A percentile compares a stretch with the other conserved stretches of the same genome.
phyloP scores from a whole-genome alignment of 2,329 filamentous ascomycete species.

The Penicillium paneum region DNA sequence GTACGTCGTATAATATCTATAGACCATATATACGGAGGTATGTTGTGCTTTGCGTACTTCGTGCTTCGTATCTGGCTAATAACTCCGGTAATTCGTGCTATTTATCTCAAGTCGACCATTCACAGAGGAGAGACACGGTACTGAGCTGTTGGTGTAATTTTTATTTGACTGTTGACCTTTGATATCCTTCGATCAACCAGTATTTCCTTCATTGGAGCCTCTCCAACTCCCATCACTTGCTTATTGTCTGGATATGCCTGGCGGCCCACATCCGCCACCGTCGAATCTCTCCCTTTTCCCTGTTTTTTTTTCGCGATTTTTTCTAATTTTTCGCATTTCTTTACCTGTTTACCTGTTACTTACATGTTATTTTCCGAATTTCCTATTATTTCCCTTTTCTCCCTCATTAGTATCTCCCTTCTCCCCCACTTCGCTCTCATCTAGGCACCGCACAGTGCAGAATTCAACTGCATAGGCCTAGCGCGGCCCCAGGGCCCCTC shows the following conservation, averaged over 20 bases:
- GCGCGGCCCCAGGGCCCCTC: background rate
- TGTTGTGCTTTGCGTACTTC: too few species aligned
- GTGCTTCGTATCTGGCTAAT: too few species aligned
- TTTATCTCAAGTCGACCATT: too few species aligned
- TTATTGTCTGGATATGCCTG: conserved; percentile 8
- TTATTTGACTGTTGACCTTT: background rate
- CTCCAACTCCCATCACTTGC: background rate
- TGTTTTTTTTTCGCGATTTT: conserved; percentile 1
- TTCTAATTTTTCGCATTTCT: background rate
- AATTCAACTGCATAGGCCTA: conserved; percentile 1
- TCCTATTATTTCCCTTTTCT: conserved; percentile 2
- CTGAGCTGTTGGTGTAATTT: background rate
- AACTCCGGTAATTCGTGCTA: too few species aligned
- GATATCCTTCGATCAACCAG: background rate
- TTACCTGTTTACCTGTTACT: conserved; percentile 6
- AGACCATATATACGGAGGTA: too few species aligned
- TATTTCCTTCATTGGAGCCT: background rate
- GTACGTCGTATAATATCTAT: too few species aligned
- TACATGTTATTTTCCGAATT: conserved; percentile 1
- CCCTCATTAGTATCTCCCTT: background rate
- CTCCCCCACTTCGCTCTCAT: background rate
- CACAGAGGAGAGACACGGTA: too few species aligned
- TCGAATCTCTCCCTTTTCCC: conserved; percentile 1
- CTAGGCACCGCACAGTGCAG: conserved; percentile 1
- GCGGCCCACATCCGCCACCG: conserved; percentile 5